Evolutionary conservation across 805 yeast genomes (phyloP).

Genomic region (Diddensiella caesifluorescens): DNA sequence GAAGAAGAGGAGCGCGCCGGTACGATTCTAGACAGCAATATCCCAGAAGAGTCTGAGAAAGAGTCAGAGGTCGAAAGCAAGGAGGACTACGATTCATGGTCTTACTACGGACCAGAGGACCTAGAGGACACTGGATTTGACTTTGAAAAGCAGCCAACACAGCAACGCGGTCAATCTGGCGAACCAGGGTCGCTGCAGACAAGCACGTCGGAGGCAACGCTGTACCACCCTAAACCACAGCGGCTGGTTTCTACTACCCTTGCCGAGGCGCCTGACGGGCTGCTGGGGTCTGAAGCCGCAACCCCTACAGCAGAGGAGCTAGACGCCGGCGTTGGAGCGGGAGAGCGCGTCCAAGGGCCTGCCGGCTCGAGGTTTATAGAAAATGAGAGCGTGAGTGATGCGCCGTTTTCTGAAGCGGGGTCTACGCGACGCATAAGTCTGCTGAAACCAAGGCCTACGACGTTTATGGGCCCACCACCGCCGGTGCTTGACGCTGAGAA

Average conservation of each 20-base stretch:
- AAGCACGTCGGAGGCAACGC: constrained; percentile 5
- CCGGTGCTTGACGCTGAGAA: constrained; percentile 3
- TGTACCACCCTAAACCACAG: constrained; percentile 24
- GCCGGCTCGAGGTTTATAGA: constrained; percentile 3
- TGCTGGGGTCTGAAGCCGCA: not conserved
- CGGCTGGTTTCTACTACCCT: constrained; percentile 15
- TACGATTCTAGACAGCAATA: not conserved
- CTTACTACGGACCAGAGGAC: not conserved
- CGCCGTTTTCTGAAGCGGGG: not conserved
- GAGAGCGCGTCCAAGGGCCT: not conserved
- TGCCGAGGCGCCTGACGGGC: constrained; percentile 8
- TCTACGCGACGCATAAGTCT: constrained; percentile 1
- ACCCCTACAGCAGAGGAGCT: not conserved
- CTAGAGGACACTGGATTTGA: not conserved
- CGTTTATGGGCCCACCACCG: constrained; percentile 5
- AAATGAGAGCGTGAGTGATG: not conserved
- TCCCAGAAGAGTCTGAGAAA: not conserved
- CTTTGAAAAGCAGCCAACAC: not conserved
- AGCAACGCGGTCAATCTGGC: not conserved
- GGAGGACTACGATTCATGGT: too few relatives aligned
- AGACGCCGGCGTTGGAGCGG: not conserved
- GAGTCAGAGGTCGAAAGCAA: not conserved
- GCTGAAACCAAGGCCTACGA: not conserved
- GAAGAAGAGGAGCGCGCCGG: not conserved
- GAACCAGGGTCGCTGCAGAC: too few relatives aligned